These are phyloP conservation scores for Penicillium pancosmium DNA, from an alignment of 495 filamentous ascomycete species.

Conservation along the genomic window DNA sequence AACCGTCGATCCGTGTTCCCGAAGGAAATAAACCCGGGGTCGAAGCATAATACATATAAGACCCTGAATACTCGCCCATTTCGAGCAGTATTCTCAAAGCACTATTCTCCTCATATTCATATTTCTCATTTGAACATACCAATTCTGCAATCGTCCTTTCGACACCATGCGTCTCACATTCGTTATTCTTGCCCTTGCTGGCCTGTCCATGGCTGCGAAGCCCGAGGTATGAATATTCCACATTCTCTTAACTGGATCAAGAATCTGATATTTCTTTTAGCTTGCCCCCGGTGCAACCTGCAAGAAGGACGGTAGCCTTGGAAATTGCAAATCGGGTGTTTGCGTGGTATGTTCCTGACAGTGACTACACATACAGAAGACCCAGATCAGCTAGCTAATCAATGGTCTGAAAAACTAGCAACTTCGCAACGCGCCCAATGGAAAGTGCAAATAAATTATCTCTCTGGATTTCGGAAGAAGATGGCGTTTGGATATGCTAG, in stretches of 20 bases:
- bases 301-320: neutral
- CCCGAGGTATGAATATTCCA: neutral
- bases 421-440: neutral
- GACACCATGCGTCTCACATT: neutral
- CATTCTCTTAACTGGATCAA: neutral
- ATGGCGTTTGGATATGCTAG: neutral
- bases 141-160: neutral
- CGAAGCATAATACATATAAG: too few relatives aligned
- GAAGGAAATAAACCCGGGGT: neutral
- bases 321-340: neutral
- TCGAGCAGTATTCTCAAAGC: too few relatives aligned
- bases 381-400: neutral
- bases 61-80: too few relatives aligned
- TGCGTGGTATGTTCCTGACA: neutral
- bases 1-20: neutral
- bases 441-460: neutral
- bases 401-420: neutral
- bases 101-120: neutral
- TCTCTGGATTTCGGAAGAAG: neutral
- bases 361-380: neutral
- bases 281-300: neutral
- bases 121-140: neutral
- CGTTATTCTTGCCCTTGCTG: neutral
- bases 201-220: neutral
- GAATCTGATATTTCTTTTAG: neutral